Conservation (phyloP, 1,284 basidiomycete genomes). For the Trametes hirsuta region DNA sequence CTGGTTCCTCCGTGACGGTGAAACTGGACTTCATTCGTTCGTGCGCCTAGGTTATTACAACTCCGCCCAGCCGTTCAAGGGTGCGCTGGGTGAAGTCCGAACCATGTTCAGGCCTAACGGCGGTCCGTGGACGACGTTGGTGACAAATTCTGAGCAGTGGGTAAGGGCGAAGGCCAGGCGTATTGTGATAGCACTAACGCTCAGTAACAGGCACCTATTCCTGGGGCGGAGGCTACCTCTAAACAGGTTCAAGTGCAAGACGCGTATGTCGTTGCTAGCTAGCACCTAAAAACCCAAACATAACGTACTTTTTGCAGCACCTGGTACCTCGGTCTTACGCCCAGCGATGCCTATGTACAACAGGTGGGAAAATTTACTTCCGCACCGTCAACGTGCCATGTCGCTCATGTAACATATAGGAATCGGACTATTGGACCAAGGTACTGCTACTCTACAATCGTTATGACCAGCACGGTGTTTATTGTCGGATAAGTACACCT, state of each 20-base stretch:
- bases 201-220: slow-evolving; percentile 25
- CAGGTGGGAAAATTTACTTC: slow-evolving; percentile 4
- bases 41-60: slow-evolving; percentile 32
- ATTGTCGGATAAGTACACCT: slow-evolving; percentile 26
- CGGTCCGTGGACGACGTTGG: slow-evolving; percentile 30
- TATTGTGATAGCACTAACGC: neutral
- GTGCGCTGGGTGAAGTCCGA: slow-evolving; percentile 30
- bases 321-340: slow-evolving; percentile 25
- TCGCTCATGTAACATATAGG: neutral
- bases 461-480: neutral
- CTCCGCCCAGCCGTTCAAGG: slow-evolving; percentile 19
- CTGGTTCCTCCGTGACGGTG: slow-evolving; percentile 33
- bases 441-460: neutral
- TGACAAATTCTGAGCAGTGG: slow-evolving; percentile 33
- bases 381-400: too few species aligned
- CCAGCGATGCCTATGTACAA: slow-evolving; percentile 21
- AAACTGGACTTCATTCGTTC: slow-evolving; percentile 34
- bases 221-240: slow-evolving; percentile 25
- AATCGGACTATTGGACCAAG: slow-evolving; percentile 37
- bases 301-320: slow-evolving; percentile 4
- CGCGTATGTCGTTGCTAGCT: slow-evolving; percentile 21
- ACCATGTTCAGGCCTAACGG: slow-evolving; percentile 35
- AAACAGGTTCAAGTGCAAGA: slow-evolving; percentile 32
- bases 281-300: neutral
- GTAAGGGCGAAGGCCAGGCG: neutral